A percentile compares a stretch with the other conserved stretches of the same genome.
These are phyloP conservation scores for Fragaria vesca DNA, from an alignment of 306 rosid species.

Conservation along the genomic window DNA sequence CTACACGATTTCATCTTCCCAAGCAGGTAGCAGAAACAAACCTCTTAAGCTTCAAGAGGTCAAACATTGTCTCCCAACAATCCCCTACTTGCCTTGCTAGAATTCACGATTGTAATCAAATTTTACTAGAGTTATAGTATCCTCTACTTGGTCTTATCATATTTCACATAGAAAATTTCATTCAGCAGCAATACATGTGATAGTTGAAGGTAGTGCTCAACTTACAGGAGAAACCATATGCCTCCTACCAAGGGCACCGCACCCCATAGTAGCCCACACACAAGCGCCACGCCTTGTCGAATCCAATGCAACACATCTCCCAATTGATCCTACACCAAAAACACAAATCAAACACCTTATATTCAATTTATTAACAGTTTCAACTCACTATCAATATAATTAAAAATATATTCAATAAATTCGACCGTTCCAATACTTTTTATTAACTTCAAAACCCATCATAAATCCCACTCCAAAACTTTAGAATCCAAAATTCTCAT, in stretches of 20 bases:
- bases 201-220: conserved; percentile 7
- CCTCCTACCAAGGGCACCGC: conserved; percentile 91
- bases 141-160: not conserved
- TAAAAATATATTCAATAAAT: not conserved
- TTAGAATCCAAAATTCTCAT: not conserved
- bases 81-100: no score
- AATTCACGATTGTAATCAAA: no score
- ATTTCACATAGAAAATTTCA: not conserved
- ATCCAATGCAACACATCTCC: conserved; percentile 99
- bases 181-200: not conserved
- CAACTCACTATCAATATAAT: not conserved
- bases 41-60: not conserved
- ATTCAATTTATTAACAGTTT: not conserved
- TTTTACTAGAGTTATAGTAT: no score
- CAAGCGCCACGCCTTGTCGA: conserved; percentile 76
- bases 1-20: not conserved
- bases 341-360: not conserved
- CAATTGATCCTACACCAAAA: conserved; percentile 70
- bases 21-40: not conserved
- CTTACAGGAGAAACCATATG: conserved; percentile 91
- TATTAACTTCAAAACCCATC: not conserved
- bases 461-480: not conserved
- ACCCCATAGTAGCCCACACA: conserved; percentile 85
- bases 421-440: conserved; percentile 3
- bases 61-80: not conserved